phyloP scores from a whole-genome alignment of 805 yeast species.

The Pichia scutulata region DNA sequence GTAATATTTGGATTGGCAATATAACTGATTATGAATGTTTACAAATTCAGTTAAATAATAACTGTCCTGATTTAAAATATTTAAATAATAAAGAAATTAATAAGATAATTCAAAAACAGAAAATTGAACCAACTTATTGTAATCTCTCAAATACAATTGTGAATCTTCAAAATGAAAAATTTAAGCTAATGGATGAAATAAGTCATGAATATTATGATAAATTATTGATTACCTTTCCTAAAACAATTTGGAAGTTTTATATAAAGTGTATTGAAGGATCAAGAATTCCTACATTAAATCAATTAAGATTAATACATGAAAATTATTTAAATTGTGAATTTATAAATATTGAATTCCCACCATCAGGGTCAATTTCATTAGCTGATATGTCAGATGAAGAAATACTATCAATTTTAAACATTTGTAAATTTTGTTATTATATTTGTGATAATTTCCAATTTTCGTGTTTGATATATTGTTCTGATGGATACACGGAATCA shows the following conservation, averaged over 20 bases:
- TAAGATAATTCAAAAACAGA: not conserved
- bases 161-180: constrained; percentile 25
- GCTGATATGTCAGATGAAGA: constrained; percentile 62
- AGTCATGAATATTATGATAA: constrained; percentile 19
- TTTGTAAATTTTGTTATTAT: constrained; percentile 59
- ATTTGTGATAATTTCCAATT: constrained; percentile 25
- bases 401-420: constrained; percentile 54
- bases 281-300: constrained; percentile 38
- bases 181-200: constrained; percentile 15
- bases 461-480: constrained; percentile 60
- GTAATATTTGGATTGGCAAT: constrained; percentile 76
- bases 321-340: constrained; percentile 14
- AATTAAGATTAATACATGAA: constrained; percentile 25
- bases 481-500: constrained; percentile 91
- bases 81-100: constrained; percentile 1
- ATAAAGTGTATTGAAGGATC: constrained; percentile 57
- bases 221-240: constrained; percentile 41
- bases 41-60: constrained; percentile 23
- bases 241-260: constrained; percentile 46
- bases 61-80: constrained; percentile 6
- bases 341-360: constrained; percentile 56
- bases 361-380: constrained; percentile 75
- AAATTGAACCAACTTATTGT: constrained; percentile 36
- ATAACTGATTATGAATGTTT: constrained; percentile 56
- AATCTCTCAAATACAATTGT: constrained; percentile 46